phyloP scores from a whole-genome alignment of 257 asterid species.

The Phtheirospermum japonicum region DNA sequence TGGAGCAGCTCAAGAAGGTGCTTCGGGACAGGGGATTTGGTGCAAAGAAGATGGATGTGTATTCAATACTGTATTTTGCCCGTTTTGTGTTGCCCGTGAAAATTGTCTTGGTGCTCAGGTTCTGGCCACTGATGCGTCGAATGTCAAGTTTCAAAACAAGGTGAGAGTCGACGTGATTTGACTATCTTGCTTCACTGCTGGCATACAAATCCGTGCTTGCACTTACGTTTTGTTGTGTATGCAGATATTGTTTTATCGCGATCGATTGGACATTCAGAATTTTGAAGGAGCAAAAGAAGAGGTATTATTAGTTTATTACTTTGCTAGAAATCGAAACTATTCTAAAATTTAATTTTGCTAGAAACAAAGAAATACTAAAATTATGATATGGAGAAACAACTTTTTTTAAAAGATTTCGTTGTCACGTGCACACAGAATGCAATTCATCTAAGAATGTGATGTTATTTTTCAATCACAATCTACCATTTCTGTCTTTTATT shows the following conservation, averaged over 20 bases:
- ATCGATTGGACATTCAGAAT: slow-evolving; percentile 47
- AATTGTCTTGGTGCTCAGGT: slow-evolving; percentile 84
- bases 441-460: slow-evolving; percentile 5
- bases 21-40: slow-evolving; percentile 76
- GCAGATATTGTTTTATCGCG: slow-evolving; percentile 62
- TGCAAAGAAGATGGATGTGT: slow-evolving; percentile 98
- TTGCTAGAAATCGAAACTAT: too few species aligned
- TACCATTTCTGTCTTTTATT: too few species aligned
- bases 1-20: slow-evolving; percentile 38
- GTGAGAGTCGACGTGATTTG: slow-evolving; percentile 32
- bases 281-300: slow-evolving; percentile 37
- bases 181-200: slow-evolving; percentile 14
- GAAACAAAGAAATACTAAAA: too few species aligned
- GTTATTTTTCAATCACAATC: background rate
- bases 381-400: too few species aligned
- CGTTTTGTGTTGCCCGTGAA: slow-evolving; percentile 52
- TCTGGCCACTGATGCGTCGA: slow-evolving; percentile 78
- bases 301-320: slow-evolving; percentile 37
- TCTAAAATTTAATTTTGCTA: too few species aligned
- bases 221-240: slow-evolving; percentile 23
- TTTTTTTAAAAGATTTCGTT: background rate
- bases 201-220: slow-evolving; percentile 2
- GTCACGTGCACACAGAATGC: slow-evolving; percentile 14
- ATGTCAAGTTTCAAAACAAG: slow-evolving; percentile 69
- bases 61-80: slow-evolving; percentile 67